Percentiles rank a stretch among this genome's conserved stretches.
These are phyloP conservation scores for Corymbia calophylla DNA, from an alignment of 441 rosid species.

Conservation along the genomic window DNA sequence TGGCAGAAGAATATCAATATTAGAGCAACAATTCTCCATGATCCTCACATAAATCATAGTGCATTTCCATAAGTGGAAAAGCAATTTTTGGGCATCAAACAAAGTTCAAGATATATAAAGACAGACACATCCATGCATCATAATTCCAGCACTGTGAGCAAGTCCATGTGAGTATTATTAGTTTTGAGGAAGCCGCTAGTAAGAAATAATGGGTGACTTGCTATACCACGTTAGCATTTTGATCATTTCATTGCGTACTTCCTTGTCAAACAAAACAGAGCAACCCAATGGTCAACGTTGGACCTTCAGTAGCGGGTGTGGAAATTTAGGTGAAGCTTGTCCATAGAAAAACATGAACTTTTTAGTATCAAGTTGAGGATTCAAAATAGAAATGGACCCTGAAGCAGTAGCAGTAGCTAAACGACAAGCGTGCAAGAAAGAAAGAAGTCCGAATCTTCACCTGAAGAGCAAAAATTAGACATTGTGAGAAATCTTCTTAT, in stretches of 20 bases:
- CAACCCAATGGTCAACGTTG: neutral
- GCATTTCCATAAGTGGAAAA: neutral
- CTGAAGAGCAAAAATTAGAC: neutral
- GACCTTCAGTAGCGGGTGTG: neutral
- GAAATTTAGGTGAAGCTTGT: neutral
- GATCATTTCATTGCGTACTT: neutral
- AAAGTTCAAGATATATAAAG: neutral
- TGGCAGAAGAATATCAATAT: neutral
- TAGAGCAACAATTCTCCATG: neutral
- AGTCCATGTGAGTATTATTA: neutral
- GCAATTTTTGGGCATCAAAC: neutral
- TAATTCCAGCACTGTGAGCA: neutral
- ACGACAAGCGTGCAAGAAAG: neutral
- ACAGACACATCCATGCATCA: neutral
- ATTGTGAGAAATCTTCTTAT: neutral
- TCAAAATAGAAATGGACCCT: neutral
- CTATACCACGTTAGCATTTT: neutral
- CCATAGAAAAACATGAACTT: neutral
- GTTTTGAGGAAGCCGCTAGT: neutral
- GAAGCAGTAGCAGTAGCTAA: neutral
- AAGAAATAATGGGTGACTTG: neutral
- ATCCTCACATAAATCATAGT: neutral
- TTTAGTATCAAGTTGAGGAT: neutral
- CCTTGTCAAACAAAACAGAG: neutral
- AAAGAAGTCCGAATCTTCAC: neutral